phyloP scores from a whole-genome alignment of 306 rosid genomes.

The Cyclanthera cordifolia region DNA sequence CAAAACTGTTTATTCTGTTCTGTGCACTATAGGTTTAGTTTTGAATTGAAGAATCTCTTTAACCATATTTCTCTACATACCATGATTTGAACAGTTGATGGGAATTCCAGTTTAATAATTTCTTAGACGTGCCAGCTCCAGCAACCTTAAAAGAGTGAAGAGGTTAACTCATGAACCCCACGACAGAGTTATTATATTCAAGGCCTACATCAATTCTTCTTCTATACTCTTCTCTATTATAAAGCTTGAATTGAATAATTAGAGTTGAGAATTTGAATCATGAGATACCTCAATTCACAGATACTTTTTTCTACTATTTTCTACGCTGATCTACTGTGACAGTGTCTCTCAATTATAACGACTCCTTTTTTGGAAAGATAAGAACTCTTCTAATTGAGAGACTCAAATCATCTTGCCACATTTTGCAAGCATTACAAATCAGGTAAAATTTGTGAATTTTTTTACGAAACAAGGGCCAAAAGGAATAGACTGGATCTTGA shows the following conservation, averaged over 20 bases:
- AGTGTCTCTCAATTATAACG: not conserved
- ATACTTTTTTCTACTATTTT: not conserved
- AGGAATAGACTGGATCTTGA: not conserved
- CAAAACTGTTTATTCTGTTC: not conserved
- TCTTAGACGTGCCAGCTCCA: not conserved
- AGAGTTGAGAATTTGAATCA: not conserved
- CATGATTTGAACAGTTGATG: too few relatives aligned
- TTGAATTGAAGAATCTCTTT: not conserved
- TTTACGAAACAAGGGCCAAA: not conserved
- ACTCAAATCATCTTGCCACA: not conserved
- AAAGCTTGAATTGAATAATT: not conserved
- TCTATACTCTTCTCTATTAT: not conserved
- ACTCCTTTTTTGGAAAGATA: not conserved
- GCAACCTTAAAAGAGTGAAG: not conserved
- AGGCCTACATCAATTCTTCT: not conserved
- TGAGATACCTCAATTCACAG: not conserved
- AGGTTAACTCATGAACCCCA: not conserved
- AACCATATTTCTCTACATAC: not conserved
- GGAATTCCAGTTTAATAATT: not conserved
- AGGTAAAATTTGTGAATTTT: not conserved
- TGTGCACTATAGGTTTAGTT: not conserved
- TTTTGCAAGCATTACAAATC: not conserved
- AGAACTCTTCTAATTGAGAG: not conserved
- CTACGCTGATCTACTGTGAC: not conserved
- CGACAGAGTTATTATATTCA: not conserved